Evolutionary conservation across 1,284 basidiomycete species (phyloP), one percentile per base, ranked within the genome.

Genomic region (Microbotryum lychnidis-dioicae): DNA sequence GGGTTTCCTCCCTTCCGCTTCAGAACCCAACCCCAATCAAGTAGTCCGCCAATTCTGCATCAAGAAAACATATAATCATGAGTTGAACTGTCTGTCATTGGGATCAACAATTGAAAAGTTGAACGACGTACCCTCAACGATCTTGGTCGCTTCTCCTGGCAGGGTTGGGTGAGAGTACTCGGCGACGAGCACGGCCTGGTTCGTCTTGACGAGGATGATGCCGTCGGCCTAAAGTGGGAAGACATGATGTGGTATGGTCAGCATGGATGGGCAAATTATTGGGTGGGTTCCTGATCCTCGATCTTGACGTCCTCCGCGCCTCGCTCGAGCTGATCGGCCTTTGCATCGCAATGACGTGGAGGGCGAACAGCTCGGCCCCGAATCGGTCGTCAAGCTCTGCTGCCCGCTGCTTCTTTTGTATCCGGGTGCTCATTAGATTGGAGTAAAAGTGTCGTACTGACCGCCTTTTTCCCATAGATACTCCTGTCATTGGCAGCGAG

Each of bases 171-270:
- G 79, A 1, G 70, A 68, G 77, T 97, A 97, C 71, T 86, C 84
- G 16, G 85, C 82, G 27, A 97, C 84, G 61, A 97, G 80, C 65
- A 96, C 80, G 5, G 90, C 91, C 74, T 91, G 89, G 70, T 82
- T 87, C 29, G 92, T 97, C 80, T 91, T 90, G 62, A 91, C 86
- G 66, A 93, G 73, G 64, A 91, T 78, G 61, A 82, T 82, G 2
- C 93, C 94, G 74, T 90, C 84, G 31, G 81, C 82, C 91, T 94
- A 73, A 56, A 45, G 25, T 25, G 25, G 6, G 49, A 48, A 25
- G 23, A 12, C 53, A 23, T 57, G 50, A 23, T 31, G 25, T 27
- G 27, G 5, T 27, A 25, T 46, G 27, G 8, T 46, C 7, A 56
- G 56, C 27, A 27, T 27, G 3, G 25, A 25, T 25, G 25, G 25